Base-by-base conservation (phyloP, 164 flowering plant genomes). In the Pachysandra terminalis region DNA sequence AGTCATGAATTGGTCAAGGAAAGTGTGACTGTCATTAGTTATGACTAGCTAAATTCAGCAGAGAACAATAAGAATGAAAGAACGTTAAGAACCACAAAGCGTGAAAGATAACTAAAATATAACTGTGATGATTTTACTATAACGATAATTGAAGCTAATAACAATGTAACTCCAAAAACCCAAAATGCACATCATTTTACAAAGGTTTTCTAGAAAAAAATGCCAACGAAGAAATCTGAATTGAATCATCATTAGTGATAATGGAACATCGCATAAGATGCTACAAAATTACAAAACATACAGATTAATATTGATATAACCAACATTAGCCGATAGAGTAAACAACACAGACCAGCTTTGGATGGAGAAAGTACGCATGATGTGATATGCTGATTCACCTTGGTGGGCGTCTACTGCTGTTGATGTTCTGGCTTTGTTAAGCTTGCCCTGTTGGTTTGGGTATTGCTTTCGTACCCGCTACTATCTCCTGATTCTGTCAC, bases 401-500 rank as follows among this genome's bases (percentile, higher is more conserved):
- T 32, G 5, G 37, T 32, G 37, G 37, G 7, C 7, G 37, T 32
- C 14, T 65, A 66, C 32, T 77, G 69, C 48, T 79, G 77, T 65
- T 71, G 78, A 27, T 61, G n/a, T 74, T 79, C 85, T 66, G 70
- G 83, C 68, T 80, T 81, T 70, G 81, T 81, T 79, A 78, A 72
- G 61, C 80, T 68, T 52, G 77, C 70, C 70, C 68, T 74, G 63
- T 74, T 79, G n/a, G 73, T 75, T 56, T 76, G 86, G 45, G 72
- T 77, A 49, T 82, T 60, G 67, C 90, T 90, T 56, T 90, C 93
- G 69, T 84, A 85, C 23, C 92, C 91, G 66, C 92, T 86, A 56
- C 96, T 86, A 63, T 90, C 93, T 56, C 90, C 91, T 23, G 87
- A 90, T 73, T 86, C 96, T 60, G 62, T 55, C 56, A 78, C 68